Evolutionary conservation across 768 basidiomycete genomes (phyloP), one percentile per base, ranked within the genome.

Genomic region (Amanita rimosa): DNA sequence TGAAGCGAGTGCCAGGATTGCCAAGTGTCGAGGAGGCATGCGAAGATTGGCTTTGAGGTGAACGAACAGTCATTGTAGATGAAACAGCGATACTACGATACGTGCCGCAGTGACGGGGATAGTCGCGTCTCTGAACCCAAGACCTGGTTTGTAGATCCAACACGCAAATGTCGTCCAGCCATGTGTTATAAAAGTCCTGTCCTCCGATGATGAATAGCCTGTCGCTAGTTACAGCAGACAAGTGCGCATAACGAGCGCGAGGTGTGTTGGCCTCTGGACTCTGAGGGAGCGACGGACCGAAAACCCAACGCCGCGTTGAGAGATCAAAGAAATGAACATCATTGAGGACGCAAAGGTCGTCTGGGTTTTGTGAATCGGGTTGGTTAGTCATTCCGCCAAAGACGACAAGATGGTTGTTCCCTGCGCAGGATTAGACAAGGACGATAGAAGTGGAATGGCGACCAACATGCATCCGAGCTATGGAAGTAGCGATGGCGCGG

Each of bases 341-440:
- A 58, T 86, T 86, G 49, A 96, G 68, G n/a, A 97, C 95, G 53
- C 85, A 88, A 22, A 93, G 76, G 53, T 91, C 85, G 49, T 90
- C 86, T 4, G 83, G 74, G 57, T 75, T 81, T 37, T 74, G 67
- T 1, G 83, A 75, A 53, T 85, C 78, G 9, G 81, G 75, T 58
- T 81, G 71, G 64, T 86, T 83, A 60, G 87, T 83, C 93, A 97
- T 96, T 9, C 95, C 94, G 16, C 95, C 95, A 60, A 97, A 97
- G 44, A 97, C 73, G 53, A 98, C 81, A 46, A 99, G 72, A 57
- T 90, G 82, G 62, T 87, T 83, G 60, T 87, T 83, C 92, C 92
- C 87, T 85, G 48, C n/a, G 46, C 44, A 42, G 53, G 51, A 50
- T 50, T 52, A 27, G 27, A 37, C 24, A 14, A 8, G 6, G 8